Evolutionary conservation across 2,329 filamentous ascomycete genomes (phyloP), one percentile per base, ranked within the genome.

Genomic region (Colletotrichum incanum): DNA sequence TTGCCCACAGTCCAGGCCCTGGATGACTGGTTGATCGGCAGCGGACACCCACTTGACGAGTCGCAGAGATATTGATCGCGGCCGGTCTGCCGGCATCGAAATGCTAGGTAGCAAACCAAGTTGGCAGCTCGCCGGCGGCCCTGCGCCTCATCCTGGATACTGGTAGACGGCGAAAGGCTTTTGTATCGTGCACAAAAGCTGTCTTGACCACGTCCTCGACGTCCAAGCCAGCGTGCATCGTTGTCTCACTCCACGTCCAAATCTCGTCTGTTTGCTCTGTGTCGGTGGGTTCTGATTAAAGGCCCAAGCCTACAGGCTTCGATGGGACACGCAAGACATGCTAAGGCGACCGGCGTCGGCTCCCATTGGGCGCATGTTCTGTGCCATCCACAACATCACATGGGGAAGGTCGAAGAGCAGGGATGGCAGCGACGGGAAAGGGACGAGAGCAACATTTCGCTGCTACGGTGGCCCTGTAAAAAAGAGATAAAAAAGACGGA

Each of bases 281-380:
- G 64, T 49, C 69, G 58, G 65, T 68, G 59, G 45, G 64, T 60
- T 71, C 43, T 66, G 55, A 73, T 74, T 73, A 74, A 71, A 74
- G 73, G 70, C 47, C 47, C 63, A 60, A 54, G 62, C 58, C 62
- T 58, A 65, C 56, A 58, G 58, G 31, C 63, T 58, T 45, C 43
- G 41, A 55, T 39, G 58, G 52, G 50, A 43, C 59, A 66, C 50
- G 65, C 71, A 71, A 73, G 73, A 73, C 73, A 67, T 52, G 54
- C 73, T 70, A 74, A 49, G 31, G 61, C 39, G 20, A 61, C 45
- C 45, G 23, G 50, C 23, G 31, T 43, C 58, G 55, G 41, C 45
- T 66, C 62, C 54, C 59, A 74, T 74, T 74, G 56, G 73, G 8
- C 39, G 16, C n/a, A 23, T 65, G 54, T 58, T 59, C 69, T 55